Conservation (phyloP, 495 filamentous ascomycete species). For the Oleoguttula mirabilis region DNA sequence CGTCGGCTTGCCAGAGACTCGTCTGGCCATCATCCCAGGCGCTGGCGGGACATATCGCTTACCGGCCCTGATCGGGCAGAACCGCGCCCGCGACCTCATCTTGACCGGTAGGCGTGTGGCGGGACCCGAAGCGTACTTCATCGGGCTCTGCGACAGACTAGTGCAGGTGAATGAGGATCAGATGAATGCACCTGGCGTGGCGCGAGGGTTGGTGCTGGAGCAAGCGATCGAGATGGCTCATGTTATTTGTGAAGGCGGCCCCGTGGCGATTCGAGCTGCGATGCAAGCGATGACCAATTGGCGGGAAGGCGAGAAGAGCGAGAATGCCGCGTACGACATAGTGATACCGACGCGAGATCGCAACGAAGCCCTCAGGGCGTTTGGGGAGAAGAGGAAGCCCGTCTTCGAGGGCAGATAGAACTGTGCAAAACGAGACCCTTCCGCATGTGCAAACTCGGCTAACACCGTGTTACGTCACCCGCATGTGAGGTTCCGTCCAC, state of each 20-base stretch:
- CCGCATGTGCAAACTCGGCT: too few relatives aligned
- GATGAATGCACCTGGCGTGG: slow-evolving; percentile 34
- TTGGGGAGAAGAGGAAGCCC: slow-evolving; percentile 83
- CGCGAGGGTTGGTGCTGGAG: slow-evolving; percentile 51
- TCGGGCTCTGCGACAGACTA: slow-evolving; percentile 73
- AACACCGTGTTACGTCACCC: too few relatives aligned
- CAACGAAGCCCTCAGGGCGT: slow-evolving; percentile 73
- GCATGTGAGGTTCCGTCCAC: too few relatives aligned
- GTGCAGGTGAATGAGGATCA: slow-evolving; percentile 49
- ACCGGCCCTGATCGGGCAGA: slow-evolving; percentile 58
- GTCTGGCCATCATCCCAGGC: slow-evolving; percentile 85
- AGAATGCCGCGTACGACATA: slow-evolving; percentile 65
- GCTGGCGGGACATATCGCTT: slow-evolving; percentile 87
- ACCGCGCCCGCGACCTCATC: slow-evolving; percentile 69
- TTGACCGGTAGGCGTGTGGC: slow-evolving; percentile 71
- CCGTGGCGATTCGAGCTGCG: slow-evolving; percentile 62
- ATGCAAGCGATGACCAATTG: slow-evolving; percentile 55
- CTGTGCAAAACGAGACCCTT: too few relatives aligned
- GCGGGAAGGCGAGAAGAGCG: slow-evolving; percentile 48
- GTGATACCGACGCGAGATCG: slow-evolving; percentile 77
- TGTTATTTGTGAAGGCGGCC: slow-evolving; percentile 79
- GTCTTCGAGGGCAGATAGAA: slow-evolving; percentile 60
- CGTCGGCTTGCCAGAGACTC: slow-evolving; percentile 79
- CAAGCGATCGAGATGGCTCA: slow-evolving; percentile 65
- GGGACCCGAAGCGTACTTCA: slow-evolving; percentile 66